A percentile compares a stretch with the other conserved stretches of the same genome.
Conservation (phyloP, 805 yeast species). For the Cyberlindnera suaveolens region DNA sequence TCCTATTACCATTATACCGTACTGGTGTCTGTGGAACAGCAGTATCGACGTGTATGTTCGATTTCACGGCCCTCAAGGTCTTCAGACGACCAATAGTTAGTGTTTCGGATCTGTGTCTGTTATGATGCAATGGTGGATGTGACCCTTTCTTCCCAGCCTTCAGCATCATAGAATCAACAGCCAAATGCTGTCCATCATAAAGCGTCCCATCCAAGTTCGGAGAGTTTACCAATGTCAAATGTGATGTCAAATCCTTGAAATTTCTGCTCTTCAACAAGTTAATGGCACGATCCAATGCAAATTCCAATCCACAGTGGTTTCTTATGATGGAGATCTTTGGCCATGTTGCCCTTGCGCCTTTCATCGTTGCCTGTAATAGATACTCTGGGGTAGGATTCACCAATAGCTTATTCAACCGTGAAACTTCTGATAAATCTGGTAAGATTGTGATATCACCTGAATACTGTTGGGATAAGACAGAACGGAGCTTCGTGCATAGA, state of each 20-base stretch:
- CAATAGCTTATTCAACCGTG: constrained; percentile 58
- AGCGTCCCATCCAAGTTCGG: constrained; percentile 8
- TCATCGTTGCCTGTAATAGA: constrained; percentile 56
- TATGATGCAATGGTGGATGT: constrained; percentile 9
- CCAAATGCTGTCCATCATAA: not conserved
- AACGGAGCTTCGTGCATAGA: constrained; percentile 62
- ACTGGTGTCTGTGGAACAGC: not conserved
- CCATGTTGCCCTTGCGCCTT: constrained; percentile 94
- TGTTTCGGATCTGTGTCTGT: constrained; percentile 23
- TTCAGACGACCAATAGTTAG: constrained; percentile 13
- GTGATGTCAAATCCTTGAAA: constrained; percentile 31
- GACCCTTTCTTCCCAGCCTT: constrained; percentile 1
- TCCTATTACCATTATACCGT: not conserved
- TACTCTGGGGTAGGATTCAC: constrained; percentile 80
- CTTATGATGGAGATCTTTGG: constrained; percentile 79
- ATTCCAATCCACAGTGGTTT: constrained; percentile 87
- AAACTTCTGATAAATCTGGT: constrained; percentile 57
- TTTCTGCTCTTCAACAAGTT: constrained; percentile 57
- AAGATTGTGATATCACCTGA: constrained; percentile 91
- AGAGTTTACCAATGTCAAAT: constrained; percentile 19
- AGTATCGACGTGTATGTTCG: constrained; percentile 10
- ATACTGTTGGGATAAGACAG: constrained; percentile 79
- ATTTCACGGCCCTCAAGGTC: constrained; percentile 14
- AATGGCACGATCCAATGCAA: constrained; percentile 78
- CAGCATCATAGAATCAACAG: not conserved